Evolutionary conservation across 768 basidiomycete genomes (phyloP).

Genomic region (Boletus tylopilopsis): DNA sequence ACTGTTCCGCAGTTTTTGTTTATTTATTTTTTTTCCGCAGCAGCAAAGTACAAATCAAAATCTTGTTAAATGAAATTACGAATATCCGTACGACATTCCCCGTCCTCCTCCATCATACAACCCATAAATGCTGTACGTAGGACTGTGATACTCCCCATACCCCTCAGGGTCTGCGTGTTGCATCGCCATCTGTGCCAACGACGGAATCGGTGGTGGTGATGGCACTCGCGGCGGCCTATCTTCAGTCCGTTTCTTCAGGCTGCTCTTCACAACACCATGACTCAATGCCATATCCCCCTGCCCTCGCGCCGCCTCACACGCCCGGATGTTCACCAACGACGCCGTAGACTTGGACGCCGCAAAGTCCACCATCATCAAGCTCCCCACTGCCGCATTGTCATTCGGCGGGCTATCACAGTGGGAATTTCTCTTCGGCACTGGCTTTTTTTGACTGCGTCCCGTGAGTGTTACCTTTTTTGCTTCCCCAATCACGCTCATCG

Average conservation of each 20-base stretch:
- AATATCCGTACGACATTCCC: constrained; percentile 23
- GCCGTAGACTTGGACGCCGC: constrained; percentile 36
- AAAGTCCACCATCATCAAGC: constrained; percentile 62
- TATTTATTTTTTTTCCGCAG: constrained; percentile 20
- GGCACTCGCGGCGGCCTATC: constrained; percentile 78
- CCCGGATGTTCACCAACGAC: constrained; percentile 30
- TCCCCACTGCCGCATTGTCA: constrained; percentile 51
- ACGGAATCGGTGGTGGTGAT: constrained; percentile 70
- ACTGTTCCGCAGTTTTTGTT: too few relatives aligned
- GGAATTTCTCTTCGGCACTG: constrained; percentile 22
- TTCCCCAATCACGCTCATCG: constrained; percentile 54
- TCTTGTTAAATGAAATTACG: not conserved
- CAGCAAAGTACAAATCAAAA: constrained; percentile 15
- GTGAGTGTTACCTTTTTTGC: constrained; percentile 25
- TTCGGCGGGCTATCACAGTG: constrained; percentile 20
- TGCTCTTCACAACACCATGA: constrained; percentile 16
- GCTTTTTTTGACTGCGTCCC: constrained; percentile 32
- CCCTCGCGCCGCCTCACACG: constrained; percentile 21
- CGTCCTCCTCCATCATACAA: constrained; percentile 62
- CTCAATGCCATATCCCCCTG: constrained; percentile 1
- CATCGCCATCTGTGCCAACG: constrained; percentile 70
- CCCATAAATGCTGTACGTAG: constrained; percentile 81
- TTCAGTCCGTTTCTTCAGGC: constrained; percentile 34
- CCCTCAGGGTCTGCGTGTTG: constrained; percentile 58
- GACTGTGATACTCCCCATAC: constrained; percentile 67